A percentile compares a stretch with the other conserved stretches of the same genome.
Evolutionary conservation across 495 filamentous ascomycete genomes (phyloP).

Genomic region (Penicillium parvum): DNA sequence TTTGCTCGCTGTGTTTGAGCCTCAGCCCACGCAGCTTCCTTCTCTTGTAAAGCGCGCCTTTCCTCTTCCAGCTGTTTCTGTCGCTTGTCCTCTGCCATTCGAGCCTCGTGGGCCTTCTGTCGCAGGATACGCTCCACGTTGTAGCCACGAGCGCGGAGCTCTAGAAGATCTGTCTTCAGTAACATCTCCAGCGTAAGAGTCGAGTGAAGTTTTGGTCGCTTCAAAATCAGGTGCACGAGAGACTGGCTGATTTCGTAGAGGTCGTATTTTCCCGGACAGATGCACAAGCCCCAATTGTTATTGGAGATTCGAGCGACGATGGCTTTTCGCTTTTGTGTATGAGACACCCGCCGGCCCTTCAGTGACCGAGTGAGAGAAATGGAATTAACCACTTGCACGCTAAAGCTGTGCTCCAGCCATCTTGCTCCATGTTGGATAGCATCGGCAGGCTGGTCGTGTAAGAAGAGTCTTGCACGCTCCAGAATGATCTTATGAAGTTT

Average conservation of each 20-base stretch:
- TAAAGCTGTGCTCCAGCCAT: constrained; percentile 86
- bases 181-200: constrained; percentile 84
- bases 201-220: constrained; percentile 78
- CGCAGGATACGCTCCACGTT: constrained; percentile 91
- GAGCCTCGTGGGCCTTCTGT: constrained; percentile 75
- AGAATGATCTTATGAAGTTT: constrained; percentile 72
- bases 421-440: constrained; percentile 73
- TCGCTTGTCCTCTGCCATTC: constrained; percentile 76
- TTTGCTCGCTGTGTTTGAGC: constrained; percentile 29
- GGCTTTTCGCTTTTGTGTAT: constrained; percentile 65
- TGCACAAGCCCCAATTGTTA: constrained; percentile 48
- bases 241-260: constrained; percentile 86
- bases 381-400: constrained; percentile 67
- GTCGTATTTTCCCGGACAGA: constrained; percentile 62
- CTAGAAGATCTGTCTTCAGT: constrained; percentile 71
- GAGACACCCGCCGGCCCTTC: constrained; percentile 57
- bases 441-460: constrained; percentile 67
- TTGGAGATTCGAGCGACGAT: constrained; percentile 52
- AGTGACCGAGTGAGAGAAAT: constrained; percentile 72
- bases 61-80: constrained; percentile 76
- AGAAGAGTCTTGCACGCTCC: constrained; percentile 81
- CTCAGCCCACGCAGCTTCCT: constrained; percentile 52
- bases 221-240: constrained; percentile 71
- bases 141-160: constrained; percentile 78
- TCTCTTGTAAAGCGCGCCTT: constrained; percentile 56